Percentiles rank a stretch among this genome's conserved stretches.
Evolutionary conservation across 2,329 filamentous ascomycete genomes (phyloP).

Genomic region (Talaromyces sp.): DNA sequence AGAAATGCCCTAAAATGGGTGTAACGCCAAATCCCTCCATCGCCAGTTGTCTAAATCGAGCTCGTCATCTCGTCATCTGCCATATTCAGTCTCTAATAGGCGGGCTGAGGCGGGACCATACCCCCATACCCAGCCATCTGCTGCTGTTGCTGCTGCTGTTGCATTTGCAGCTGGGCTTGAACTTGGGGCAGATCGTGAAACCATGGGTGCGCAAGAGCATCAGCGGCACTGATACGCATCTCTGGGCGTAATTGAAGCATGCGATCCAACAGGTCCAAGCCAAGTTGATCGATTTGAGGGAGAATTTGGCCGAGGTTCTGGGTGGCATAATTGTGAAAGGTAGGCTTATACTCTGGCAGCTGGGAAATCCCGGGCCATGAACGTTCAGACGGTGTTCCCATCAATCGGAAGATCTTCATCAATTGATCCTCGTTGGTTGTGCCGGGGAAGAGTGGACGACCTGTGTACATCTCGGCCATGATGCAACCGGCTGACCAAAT

Average conservation of each 20-base stretch:
- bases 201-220: conserved; percentile 89
- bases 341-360: conserved; percentile 96
- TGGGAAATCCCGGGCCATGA: conserved; percentile 94
- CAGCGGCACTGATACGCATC: conserved; percentile 82
- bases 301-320: conserved; percentile 86
- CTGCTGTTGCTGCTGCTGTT: conserved; percentile 37
- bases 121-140: conserved; percentile 45
- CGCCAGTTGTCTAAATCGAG: conserved; percentile 30
- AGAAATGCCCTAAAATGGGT: conserved; percentile 25
- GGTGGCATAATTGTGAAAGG: conserved; percentile 90
- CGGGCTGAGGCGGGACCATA: conserved; percentile 40
- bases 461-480: conserved; percentile 99
- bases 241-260: conserved; percentile 95
- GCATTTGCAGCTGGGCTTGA: conserved; percentile 53
- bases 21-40: conserved; percentile 36
- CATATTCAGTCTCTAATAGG: conserved; percentile 29
- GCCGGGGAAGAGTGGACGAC: conserved; percentile 90
- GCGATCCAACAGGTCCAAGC: conserved; percentile 81
- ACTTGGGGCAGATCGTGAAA: conserved; percentile 69
- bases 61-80: conserved; percentile 32
- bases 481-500: conserved; percentile 99
- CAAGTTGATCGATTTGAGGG: conserved; percentile 83
- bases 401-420: conserved; percentile 94
- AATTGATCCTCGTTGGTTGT: conserved; percentile 99
- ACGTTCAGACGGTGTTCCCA: conserved; percentile 95